These are phyloP conservation scores for Sarcodon aspratus DNA, from an alignment of 768 basidiomycete genomes.

Conservation along the genomic window DNA sequence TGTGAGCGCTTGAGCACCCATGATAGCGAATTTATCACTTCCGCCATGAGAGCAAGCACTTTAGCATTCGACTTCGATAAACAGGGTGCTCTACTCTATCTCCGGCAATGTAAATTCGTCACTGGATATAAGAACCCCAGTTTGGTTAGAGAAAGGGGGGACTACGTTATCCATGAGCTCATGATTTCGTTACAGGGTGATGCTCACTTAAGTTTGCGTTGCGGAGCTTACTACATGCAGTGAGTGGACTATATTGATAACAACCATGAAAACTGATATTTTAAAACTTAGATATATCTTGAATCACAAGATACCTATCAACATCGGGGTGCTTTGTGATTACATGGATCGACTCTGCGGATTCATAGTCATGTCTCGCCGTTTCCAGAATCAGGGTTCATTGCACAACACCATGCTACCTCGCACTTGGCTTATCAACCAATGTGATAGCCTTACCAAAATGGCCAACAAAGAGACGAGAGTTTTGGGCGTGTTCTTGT, in stretches of 20 bases:
- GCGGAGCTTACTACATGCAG: conserved; percentile 29
- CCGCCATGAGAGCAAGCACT: conserved; percentile 22
- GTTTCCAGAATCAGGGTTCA: conserved; percentile 8
- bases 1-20: conserved; percentile 22
- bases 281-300: conserved; percentile 30
- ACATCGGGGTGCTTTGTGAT: conserved; percentile 38
- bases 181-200: conserved; percentile 2
- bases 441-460: background rate
- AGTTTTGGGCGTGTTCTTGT: background rate
- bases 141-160: conserved; percentile 8
- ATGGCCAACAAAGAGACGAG: background rate
- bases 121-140: background rate
- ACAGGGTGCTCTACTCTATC: conserved; percentile 19
- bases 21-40: conserved; percentile 24
- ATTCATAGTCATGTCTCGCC: conserved; percentile 24
- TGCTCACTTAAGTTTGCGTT: conserved; percentile 5
- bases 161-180: conserved; percentile 21
- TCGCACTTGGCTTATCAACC: conserved; percentile 29
- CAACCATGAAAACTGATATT: background rate
- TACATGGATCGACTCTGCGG: conserved; percentile 37
- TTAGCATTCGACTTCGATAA: conserved; percentile 29
- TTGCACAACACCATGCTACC: conserved; percentile 43
- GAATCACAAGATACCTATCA: conserved; percentile 22
- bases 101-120: conserved; percentile 22
- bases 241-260: conserved; percentile 15